Evolutionary conservation across 192 early-diverging fungal genomes (phyloP).

Genomic region (Coemansia sp.): DNA sequence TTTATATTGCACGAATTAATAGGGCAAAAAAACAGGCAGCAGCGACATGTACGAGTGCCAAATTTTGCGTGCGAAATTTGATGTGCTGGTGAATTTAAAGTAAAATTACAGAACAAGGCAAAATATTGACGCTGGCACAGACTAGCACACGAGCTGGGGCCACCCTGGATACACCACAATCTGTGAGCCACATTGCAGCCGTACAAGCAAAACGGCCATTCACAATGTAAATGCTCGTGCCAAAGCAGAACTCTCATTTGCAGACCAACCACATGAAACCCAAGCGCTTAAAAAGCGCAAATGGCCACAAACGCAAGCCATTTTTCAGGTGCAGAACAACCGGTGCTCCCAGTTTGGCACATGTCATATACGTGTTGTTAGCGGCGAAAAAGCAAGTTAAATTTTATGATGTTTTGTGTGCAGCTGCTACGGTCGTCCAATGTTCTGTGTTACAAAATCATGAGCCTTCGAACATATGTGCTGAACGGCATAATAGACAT

Average conservation of each 20-base stretch:
- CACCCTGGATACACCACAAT: constrained; percentile 44
- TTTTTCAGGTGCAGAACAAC: constrained; percentile 16
- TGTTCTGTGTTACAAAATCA: too few relatives aligned
- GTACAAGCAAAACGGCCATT: constrained; percentile 60
- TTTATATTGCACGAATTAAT: too few relatives aligned
- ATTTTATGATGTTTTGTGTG: too few relatives aligned
- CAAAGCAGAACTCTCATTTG: constrained; percentile 72
- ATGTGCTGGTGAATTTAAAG: constrained; percentile 49
- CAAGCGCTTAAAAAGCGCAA: constrained; percentile 42
- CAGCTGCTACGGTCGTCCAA: too few relatives aligned
- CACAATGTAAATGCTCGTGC: constrained; percentile 65
- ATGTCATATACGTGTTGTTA: too few relatives aligned
- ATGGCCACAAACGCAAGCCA: constrained; percentile 32
- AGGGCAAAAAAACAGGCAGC: too few relatives aligned
- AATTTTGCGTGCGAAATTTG: too few relatives aligned
- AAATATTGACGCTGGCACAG: constrained; percentile 34
- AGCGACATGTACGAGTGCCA: too few relatives aligned
- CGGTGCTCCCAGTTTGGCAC: constrained; percentile 55
- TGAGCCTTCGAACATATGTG: too few relatives aligned
- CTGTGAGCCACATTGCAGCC: constrained; percentile 42
- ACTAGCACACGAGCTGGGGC: constrained; percentile 31
- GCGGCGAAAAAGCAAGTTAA: too few relatives aligned
- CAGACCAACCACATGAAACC: constrained; percentile 60
- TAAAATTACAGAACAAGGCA: constrained; percentile 56
- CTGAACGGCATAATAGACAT: too few relatives aligned